Percentiles rank a stretch among this genome's conserved stretches.
phyloP scores from a whole-genome alignment of 495 filamentous ascomycete genomes.

The Aspergillus egyptiacus region DNA sequence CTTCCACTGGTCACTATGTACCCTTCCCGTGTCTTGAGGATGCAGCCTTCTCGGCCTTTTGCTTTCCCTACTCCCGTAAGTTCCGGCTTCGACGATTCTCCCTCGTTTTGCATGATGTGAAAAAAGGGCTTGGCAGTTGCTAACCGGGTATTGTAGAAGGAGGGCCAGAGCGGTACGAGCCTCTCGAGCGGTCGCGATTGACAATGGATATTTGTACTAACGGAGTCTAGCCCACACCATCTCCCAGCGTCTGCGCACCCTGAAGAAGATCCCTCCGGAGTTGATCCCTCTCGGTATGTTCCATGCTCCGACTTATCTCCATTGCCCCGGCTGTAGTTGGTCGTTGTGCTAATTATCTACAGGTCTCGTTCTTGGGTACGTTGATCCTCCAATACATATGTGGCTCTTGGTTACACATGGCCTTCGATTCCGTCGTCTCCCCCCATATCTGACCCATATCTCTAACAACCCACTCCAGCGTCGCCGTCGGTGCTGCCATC shows the following conservation, averaged over 20 bases:
- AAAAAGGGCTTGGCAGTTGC: constrained; percentile 23
- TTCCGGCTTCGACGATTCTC: constrained; percentile 20
- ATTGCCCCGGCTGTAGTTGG: constrained; percentile 8
- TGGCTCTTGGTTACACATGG: constrained; percentile 15
- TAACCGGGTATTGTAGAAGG: constrained; percentile 55
- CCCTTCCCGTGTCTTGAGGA: constrained; percentile 53
- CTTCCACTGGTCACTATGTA: constrained; percentile 48
- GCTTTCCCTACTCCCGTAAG: constrained; percentile 78
- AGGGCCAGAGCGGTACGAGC: constrained; percentile 72
- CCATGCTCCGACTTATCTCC: not conserved
- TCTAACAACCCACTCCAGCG: constrained; percentile 39
- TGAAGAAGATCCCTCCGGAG: constrained; percentile 88
- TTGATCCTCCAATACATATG: constrained; percentile 17
- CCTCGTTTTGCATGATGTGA: constrained; percentile 3
- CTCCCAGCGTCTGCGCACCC: constrained; percentile 83
- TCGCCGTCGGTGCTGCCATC: constrained; percentile 63
- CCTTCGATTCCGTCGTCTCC: constrained; percentile 4
- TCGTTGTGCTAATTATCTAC: constrained; percentile 16
- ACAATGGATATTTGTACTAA: constrained; percentile 25
- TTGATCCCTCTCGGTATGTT: constrained; percentile 87
- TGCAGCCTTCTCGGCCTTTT: constrained; percentile 56
- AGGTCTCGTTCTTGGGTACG: constrained; percentile 81
- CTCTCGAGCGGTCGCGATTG: constrained; percentile 15
- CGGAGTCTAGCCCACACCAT: constrained; percentile 78
- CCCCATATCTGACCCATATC: not conserved